A percentile compares a stretch with the other conserved stretches of the same genome.
Evolutionary conservation across 176 grass and related monocot species (phyloP).

Genomic region (Aegilops sharonensis): DNA sequence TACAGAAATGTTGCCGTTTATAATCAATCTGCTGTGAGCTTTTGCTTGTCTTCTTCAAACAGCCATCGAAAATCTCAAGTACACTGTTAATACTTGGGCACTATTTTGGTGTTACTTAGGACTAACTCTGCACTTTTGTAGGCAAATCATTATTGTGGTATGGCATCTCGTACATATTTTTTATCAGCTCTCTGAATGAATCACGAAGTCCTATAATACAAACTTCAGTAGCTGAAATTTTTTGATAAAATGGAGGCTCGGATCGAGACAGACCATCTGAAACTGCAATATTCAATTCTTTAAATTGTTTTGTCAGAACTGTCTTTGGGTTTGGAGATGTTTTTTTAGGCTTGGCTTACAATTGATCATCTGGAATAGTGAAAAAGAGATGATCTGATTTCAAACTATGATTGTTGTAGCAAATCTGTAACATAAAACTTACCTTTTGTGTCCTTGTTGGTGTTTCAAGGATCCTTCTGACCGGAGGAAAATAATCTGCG

Average conservation of each 20-base stretch:
- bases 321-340: no score
- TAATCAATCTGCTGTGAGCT: not conserved
- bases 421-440: slow-evolving; percentile 5
- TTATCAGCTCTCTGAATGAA: not conserved
- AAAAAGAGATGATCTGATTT: not conserved
- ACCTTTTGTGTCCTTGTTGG: slow-evolving; percentile 26
- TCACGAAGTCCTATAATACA: not conserved
- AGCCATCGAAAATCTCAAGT: slow-evolving; percentile 9
- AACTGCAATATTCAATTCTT: not conserved
- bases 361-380: not conserved
- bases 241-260: slow-evolving; percentile 12
- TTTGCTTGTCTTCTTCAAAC: slow-evolving; percentile 20
- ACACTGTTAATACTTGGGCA: not conserved
- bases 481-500: slow-evolving; percentile 91
- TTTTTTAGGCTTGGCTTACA: no score
- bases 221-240: not conserved
- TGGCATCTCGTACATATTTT: not conserved
- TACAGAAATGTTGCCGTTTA: not conserved
- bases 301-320: not conserved
- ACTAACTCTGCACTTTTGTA: not conserved
- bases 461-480: slow-evolving; percentile 89
- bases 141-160: not conserved
- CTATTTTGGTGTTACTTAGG: slow-evolving; percentile 16
- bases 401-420: not conserved
- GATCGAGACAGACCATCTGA: not conserved